phyloP scores from a whole-genome alignment of 78 protist genomes.

The Dictyostelium purpureum region DNA sequence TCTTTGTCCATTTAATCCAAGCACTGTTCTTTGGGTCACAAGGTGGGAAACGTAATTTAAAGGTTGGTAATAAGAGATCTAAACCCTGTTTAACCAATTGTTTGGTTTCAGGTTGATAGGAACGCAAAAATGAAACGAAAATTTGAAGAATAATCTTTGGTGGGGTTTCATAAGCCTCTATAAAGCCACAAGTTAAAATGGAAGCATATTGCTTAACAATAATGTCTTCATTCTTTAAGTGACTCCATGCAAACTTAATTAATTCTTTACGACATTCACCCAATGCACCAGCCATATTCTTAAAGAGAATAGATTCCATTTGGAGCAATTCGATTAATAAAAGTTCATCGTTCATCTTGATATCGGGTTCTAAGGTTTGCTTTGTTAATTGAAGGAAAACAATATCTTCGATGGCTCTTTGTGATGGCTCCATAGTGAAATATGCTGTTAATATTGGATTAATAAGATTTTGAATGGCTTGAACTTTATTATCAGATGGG shows the following conservation, averaged over 20 bases:
- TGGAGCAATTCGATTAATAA: slow-evolving; percentile 81
- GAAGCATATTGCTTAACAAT: slow-evolving; percentile 90
- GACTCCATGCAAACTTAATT: slow-evolving; percentile 91
- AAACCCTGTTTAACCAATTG: slow-evolving; percentile 89
- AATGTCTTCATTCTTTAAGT: slow-evolving; percentile 91
- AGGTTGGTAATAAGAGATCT: slow-evolving; percentile 88
- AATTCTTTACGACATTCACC: slow-evolving; percentile 86
- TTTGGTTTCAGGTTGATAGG: slow-evolving; percentile 92
- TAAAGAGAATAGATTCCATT: slow-evolving; percentile 89
- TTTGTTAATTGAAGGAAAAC: slow-evolving; percentile 5
- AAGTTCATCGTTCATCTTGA: neutral
- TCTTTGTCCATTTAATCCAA: slow-evolving; percentile 94
- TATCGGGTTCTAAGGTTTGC: slow-evolving; percentile 42
- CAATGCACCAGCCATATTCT: slow-evolving; percentile 42
- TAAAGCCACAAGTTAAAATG: slow-evolving; percentile 92
- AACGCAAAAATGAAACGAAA: slow-evolving; percentile 88
- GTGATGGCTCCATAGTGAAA: neutral
- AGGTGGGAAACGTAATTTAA: slow-evolving; percentile 16
- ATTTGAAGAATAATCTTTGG: slow-evolving; percentile 92
- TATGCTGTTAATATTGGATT: slow-evolving; percentile 78
- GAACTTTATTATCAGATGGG: slow-evolving; percentile 73
- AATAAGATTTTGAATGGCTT: slow-evolving; percentile 87
- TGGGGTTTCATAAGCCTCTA: slow-evolving; percentile 94
- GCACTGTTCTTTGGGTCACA: slow-evolving; percentile 39
- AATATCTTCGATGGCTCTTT: neutral